Percentiles rank a stretch among this genome's conserved stretches.
These are phyloP conservation scores for Salvia rosmarinus DNA, from an alignment of 257 asterid species.

Conservation along the genomic window DNA sequence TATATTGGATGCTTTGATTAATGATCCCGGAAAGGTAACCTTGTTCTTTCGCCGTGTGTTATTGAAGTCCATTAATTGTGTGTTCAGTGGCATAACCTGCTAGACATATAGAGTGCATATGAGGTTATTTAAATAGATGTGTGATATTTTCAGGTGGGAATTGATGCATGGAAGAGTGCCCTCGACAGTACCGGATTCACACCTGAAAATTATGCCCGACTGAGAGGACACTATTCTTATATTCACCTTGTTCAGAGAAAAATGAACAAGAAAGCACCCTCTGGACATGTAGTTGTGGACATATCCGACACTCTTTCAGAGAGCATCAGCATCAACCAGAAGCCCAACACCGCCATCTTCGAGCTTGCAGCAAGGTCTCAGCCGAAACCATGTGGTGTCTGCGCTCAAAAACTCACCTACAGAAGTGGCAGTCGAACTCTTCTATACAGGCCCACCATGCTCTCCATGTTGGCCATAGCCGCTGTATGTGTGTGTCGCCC, in stretches of 20 bases:
- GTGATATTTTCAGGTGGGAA: slow-evolving; percentile 54
- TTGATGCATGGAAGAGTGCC: slow-evolving; percentile 72
- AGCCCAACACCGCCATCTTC: slow-evolving; percentile 49
- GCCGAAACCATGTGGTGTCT: slow-evolving; percentile 50
- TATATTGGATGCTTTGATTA: slow-evolving; percentile 64
- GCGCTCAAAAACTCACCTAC: slow-evolving; percentile 46
- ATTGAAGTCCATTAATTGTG: too few relatives aligned
- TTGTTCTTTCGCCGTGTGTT: not conserved
- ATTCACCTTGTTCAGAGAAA: slow-evolving; percentile 76
- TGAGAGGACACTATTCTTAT: slow-evolving; percentile 79
- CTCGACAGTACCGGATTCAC: slow-evolving; percentile 73
- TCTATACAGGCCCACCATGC: slow-evolving; percentile 70
- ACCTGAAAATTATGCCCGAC: slow-evolving; percentile 76
- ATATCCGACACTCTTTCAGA: slow-evolving; percentile 44
- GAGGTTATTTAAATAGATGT: too few relatives aligned
- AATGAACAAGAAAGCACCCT: slow-evolving; percentile 48
- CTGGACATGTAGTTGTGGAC: slow-evolving; percentile 64
- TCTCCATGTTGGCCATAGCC: slow-evolving; percentile 79
- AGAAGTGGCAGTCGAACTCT: slow-evolving; percentile 47
- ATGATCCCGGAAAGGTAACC: slow-evolving; percentile 74
- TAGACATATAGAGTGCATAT: too few relatives aligned
- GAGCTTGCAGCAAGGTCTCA: slow-evolving; percentile 42
- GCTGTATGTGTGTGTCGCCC: slow-evolving; percentile 89
- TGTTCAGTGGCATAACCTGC: too few relatives aligned
- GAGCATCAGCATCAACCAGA: slow-evolving; percentile 48